Evolutionary conservation across 1,139 yeast species (phyloP), one percentile per base, ranked within the genome.

Genomic region (Yamadazyma sp.): DNA sequence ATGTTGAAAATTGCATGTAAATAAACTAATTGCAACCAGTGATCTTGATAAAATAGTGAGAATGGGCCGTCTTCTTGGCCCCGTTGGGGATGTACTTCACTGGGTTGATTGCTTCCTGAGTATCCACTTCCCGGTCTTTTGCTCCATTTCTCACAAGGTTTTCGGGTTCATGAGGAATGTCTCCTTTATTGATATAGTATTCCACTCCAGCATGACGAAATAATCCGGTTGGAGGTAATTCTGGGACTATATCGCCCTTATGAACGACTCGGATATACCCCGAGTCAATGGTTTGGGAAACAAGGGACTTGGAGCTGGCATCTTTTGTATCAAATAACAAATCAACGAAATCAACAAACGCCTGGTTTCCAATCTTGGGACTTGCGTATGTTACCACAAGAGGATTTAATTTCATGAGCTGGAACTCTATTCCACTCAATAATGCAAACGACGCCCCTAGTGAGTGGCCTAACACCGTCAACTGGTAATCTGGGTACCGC

Each of bases 371-470:
- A 22, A 83, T 61, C 48, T 75, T 75, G 0, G 89, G 86, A 16
- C 78, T 68, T 2, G 83, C 90, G 58, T 64, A 78, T 0, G 82
- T 70, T 8, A 82, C 58, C 1, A 82, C 76, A 30, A 73, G 56
- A 0, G 84, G 82, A 6, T 68, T 57, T 38, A 62, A 64, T 0
- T 85, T 86, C 52, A 74, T 50, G 6, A 74, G 47, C 43, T 67
- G 65, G 40, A 78, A 66, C 50, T 83, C 89, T 18, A 80, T 65
- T 0, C 84, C 89, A 9, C 78, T 70, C 27, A 85, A 58, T 11
- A 70, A 57, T 0, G 88, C 82, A 39, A 82, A 59, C 0, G 88
- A 87, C 2, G 82, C 92, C 1, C 92, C 94, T 21, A 84, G 56
- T 0, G 92, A 84, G 59, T 84, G 92, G 0, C 92, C 92, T 2